These are phyloP conservation scores for Aspergillus texensis DNA, from an alignment of 2,329 filamentous ascomycete species.

Conservation along the genomic window DNA sequence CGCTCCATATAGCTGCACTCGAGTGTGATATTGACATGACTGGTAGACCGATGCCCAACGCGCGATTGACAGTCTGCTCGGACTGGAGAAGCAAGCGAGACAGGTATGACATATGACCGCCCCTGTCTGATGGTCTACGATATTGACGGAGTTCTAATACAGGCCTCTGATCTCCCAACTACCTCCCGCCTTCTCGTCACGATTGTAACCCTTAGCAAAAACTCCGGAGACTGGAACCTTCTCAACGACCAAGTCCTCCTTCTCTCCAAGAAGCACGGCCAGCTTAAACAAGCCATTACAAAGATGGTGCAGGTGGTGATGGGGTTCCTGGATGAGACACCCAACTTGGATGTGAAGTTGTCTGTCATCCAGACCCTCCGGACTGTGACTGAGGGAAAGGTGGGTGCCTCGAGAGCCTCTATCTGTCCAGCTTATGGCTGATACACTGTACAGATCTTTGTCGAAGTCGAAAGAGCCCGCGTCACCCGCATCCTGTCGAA, in stretches of 20 bases:
- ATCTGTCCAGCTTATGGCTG: constrained; percentile 7
- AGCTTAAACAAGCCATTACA: constrained; percentile 98
- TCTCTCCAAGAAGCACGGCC: constrained; percentile 98
- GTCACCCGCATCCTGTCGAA: constrained; percentile 93
- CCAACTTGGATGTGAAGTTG: constrained; percentile 83
- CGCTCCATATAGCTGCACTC: neutral
- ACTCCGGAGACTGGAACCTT: constrained; percentile 88
- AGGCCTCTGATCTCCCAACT: constrained; percentile 94
- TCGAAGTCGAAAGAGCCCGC: constrained; percentile 95
- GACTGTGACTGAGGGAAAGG: constrained; percentile 96
- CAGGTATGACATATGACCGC: constrained; percentile 63
- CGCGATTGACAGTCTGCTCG: constrained; percentile 89
- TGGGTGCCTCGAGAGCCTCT: constrained; percentile 35
- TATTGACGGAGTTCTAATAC: constrained; percentile 22
- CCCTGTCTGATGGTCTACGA: neutral
- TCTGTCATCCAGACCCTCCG: constrained; percentile 92
- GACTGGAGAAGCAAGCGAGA: constrained; percentile 93
- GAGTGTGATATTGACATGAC: constrained; percentile 22
- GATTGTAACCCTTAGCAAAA: constrained; percentile 93
- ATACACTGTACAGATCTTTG: constrained; percentile 71
- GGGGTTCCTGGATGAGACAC: constrained; percentile 83
- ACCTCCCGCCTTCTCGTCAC: constrained; percentile 85
- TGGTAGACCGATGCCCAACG: constrained; percentile 69
- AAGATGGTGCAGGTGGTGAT: constrained; percentile 99
- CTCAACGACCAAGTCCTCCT: constrained; percentile 96